Base-by-base conservation (phyloP, 1,284 basidiomycete genomes). In the Pholiota adiposa region DNA sequence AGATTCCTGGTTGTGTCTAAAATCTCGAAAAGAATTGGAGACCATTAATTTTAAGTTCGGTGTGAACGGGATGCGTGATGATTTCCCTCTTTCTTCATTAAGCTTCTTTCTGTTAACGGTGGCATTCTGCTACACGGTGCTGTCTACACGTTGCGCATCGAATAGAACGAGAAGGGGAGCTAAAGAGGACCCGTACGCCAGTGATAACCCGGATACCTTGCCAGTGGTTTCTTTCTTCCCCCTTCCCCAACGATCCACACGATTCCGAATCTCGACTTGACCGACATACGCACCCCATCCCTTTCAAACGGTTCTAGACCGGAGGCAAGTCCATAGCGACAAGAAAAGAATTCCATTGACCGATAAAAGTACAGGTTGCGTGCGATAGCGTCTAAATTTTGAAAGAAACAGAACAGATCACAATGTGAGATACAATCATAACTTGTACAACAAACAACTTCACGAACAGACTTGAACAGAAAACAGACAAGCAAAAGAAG, bases 91-190 rank as follows among this genome's bases (percentile, higher is more conserved):
- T 51, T 41, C 54, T 51, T 25, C 23, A 54, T 56, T 52, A 56
- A 56, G 49, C 59, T 56, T 61, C 59, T 61, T 52, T 60, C 46
- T 56, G 54, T 38, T 31, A 43, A 21, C 40, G 57, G 56, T 38
- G 38, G 40, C 51, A 56, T 33, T 58, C 49, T 50, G 40, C 51
- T 46, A 21, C 51, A 25, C 23, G 33, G 55, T 54, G 62, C 49
- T 34, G 60, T 36, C 38, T 36, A 55, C 63, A 64, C 63, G 63
- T 64, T 64, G 54, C 21, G 27, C 48, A 48, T 36, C 56, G 33
- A 59, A 57, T 58, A 52, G 34, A 43, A 51, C 36, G 8, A 19
- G 21, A 41, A 31, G 38, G 29, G 27, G 29, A 33, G 48, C 21
- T 40, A 38, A 36, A 23, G 41, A 33, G 41, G 33, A 19, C 27